Evolutionary conservation across 306 rosid genomes (phyloP), one percentile per base, ranked within the genome.

Genomic region (Rosa persica): DNA sequence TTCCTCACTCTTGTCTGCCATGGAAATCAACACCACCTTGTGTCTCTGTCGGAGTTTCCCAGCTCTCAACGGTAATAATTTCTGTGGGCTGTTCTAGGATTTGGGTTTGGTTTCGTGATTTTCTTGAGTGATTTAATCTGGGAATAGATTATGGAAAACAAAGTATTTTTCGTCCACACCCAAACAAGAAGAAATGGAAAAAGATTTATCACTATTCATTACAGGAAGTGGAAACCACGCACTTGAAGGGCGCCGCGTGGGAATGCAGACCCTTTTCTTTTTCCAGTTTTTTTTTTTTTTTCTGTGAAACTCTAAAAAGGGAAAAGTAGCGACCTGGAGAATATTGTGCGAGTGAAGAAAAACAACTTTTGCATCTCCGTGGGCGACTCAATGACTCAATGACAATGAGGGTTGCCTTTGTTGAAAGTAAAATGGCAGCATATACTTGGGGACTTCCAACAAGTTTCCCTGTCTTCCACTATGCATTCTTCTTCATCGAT

Each of bases 1-100:
- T 1, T 85, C 87, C 79, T 83, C 88, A 52, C 30, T 9, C 51
- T 75, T 81, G 15, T 54, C 70, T 46, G 87, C 90, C 90, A 90
- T 87, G 55, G 54, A 58, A 51, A 30, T n/a, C 5, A n/a, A 20
- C 27, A 22, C 11, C 27, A n/a, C 9, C 4, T 4, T 58, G 36
- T 58, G 64, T 4, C 19, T 58, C 65, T 58, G 64, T 4, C 19
- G 17, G 52, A 47, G 52, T 12, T 47, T 47, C 19, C 52, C 13
- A 43, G 47, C 47, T 43, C 5, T 3, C 52, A 12, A 47, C 52
- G 13, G 52, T 47, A 12, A 15, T 4, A 15, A 5, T 16, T 0
- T 5, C 55, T 49, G 55, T 16, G 55, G 61, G 61, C 61, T 54
- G 61, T 12, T 55, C 27, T 55, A 27, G 30, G 58, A 52, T 19